Evolutionary conservation across 805 yeast genomes (phyloP).

Genomic region (Hyphopichia homilentoma): DNA sequence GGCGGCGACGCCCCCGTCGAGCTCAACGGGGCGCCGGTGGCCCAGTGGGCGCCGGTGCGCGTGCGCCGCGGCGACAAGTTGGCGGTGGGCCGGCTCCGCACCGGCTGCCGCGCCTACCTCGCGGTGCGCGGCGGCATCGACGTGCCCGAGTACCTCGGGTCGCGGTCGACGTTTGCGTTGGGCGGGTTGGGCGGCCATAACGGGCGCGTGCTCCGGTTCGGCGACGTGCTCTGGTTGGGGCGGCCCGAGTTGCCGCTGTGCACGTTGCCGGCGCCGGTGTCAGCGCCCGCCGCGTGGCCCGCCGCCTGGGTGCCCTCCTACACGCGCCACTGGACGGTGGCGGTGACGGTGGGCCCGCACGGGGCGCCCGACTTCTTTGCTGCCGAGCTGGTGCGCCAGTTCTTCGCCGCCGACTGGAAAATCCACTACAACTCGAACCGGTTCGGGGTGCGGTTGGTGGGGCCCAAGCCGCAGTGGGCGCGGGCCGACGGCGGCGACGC

Average conservation of each 20-base stretch:
- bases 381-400: conserved; percentile 66
- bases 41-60: conserved; percentile 69
- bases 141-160: conserved; percentile 89
- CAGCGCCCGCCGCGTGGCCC: conserved; percentile 61
- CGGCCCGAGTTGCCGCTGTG: conserved; percentile 68
- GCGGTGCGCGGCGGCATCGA: conserved; percentile 93
- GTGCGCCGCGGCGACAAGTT: conserved; percentile 74
- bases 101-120: conserved; percentile 87
- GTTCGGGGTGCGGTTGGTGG: conserved; percentile 90
- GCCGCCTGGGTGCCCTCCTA: conserved; percentile 52
- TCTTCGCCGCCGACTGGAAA: conserved; percentile 81
- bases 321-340: conserved; percentile 71
- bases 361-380: conserved; percentile 95
- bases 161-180: conserved; percentile 93
- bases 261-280: conserved; percentile 67
- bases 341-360: conserved; percentile 96
- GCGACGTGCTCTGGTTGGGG: conserved; percentile 87
- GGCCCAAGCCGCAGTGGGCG: conserved; percentile 98
- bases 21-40: conserved; percentile 54
- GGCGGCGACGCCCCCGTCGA: conserved; percentile 78
- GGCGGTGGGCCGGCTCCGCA: conserved; percentile 71
- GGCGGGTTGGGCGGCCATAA: conserved; percentile 93
- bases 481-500: conserved; percentile 96
- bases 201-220: conserved; percentile 86
- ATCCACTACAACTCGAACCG: conserved; percentile 96